Evolutionary conservation across 2,329 filamentous ascomycete species (phyloP).

Genomic region (Hymenotorrendiella dingleyae): DNA sequence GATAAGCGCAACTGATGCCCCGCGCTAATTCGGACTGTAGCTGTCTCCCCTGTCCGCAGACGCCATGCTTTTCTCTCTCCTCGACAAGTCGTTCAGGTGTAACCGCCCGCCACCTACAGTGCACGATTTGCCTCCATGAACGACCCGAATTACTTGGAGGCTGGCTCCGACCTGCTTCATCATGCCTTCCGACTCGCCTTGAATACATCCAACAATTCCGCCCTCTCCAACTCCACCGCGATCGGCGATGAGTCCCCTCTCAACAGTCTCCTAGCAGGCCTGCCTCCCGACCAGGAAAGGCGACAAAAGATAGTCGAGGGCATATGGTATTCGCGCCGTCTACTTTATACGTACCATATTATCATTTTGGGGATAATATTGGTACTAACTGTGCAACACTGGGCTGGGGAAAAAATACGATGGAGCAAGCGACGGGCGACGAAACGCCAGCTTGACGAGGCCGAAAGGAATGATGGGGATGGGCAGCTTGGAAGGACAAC

Average conservation of each 20-base stretch:
- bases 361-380: slow-evolving; percentile 18
- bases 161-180: slow-evolving; percentile 17
- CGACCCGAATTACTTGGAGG: no score
- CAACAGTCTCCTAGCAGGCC: no score
- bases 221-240: slow-evolving; percentile 7
- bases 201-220: no score
- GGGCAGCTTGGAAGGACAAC: not conserved
- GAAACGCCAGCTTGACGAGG: slow-evolving; percentile 1
- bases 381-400: slow-evolving; percentile 19
- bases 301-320: slow-evolving; percentile 21
- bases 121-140: no score
- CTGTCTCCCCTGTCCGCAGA: no score
- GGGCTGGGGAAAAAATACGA: slow-evolving; percentile 15
- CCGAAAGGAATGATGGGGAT: not conserved
- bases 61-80: no score
- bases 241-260: slow-evolving; percentile 8
- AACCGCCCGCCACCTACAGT: no score
- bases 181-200: slow-evolving; percentile 19
- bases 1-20: no score
- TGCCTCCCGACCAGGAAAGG: slow-evolving; percentile 8
- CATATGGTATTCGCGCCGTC: slow-evolving; percentile 19
- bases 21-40: no score
- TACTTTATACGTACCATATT: slow-evolving; percentile 26
- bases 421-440: slow-evolving; percentile 15
- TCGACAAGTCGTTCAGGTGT: no score